Evolutionary conservation across 306 rosid genomes (phyloP).

Genomic region (Astragalus glycyphyllos): DNA sequence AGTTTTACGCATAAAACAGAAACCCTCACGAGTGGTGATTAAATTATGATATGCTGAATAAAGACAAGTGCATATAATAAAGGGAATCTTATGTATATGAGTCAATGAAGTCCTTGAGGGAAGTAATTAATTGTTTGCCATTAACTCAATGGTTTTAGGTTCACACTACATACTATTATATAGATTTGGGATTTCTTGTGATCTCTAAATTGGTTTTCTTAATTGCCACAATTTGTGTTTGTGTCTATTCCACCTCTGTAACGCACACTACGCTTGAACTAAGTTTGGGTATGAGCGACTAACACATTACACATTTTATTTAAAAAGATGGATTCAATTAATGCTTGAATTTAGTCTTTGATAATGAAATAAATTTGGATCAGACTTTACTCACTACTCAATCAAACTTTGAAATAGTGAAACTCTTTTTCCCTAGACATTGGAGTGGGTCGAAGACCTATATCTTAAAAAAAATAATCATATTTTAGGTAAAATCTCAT

Average conservation of each 20-base stretch:
- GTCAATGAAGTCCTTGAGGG: conserved; percentile 14
- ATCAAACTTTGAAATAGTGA: too few species aligned
- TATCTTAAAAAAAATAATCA: too few species aligned
- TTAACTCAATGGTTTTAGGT: conserved; percentile 6
- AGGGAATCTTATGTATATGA: conserved; percentile 42
- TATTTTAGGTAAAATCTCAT: too few species aligned
- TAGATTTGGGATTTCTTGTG: conserved; percentile 34
- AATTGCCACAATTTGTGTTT: conserved; percentile 36
- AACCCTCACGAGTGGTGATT: conserved; percentile 42
- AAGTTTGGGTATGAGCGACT: too few species aligned
- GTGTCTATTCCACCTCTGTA: conserved; percentile 34
- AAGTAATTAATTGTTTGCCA: neutral
- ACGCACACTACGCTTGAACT: conserved; percentile 42
- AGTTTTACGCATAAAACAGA: neutral
- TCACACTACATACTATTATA: conserved; percentile 21
- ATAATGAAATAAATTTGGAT: too few species aligned
- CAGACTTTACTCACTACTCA: too few species aligned
- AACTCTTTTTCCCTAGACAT: too few species aligned
- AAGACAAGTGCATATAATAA: conserved; percentile 43
- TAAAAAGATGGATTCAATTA: too few species aligned
- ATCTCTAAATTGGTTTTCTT: conserved; percentile 28
- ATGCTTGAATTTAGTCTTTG: too few species aligned
- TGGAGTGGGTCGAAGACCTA: too few species aligned
- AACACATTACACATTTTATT: too few species aligned
- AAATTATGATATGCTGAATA: conserved; percentile 12